phyloP scores from a whole-genome alignment of 2,329 filamentous ascomycete species.

The Scortechinia acanthostroma region DNA sequence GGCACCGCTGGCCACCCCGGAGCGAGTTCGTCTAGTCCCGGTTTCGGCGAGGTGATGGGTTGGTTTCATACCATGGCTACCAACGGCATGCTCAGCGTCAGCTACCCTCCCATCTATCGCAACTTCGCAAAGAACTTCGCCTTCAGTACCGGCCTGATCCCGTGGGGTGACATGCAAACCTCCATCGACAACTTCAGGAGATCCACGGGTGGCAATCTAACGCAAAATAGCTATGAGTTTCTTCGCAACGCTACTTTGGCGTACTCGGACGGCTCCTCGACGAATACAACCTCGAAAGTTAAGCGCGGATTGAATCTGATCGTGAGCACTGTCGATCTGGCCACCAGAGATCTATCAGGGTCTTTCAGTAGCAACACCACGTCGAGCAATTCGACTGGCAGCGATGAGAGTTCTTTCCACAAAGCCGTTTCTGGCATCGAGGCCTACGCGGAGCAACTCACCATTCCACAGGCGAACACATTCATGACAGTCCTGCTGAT shows the following conservation, averaged over 20 bases:
- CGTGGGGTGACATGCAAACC: slow-evolving; percentile 73
- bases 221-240: slow-evolving; percentile 67
- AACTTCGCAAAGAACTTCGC: slow-evolving; percentile 90
- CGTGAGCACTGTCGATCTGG: not conserved
- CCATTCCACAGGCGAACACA: slow-evolving; percentile 80
- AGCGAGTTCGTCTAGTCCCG: slow-evolving; percentile 59
- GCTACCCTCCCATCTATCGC: slow-evolving; percentile 79
- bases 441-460: slow-evolving; percentile 75
- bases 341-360: not conserved
- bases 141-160: slow-evolving; percentile 78
- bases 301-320: not conserved
- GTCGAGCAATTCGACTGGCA: slow-evolving; percentile 9
- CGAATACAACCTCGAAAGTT: slow-evolving; percentile 17
- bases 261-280: slow-evolving; percentile 52
- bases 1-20: slow-evolving; percentile 42
- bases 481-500: slow-evolving; percentile 93
- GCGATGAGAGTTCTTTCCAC: slow-evolving; percentile 20
- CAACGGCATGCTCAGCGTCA: slow-evolving; percentile 91
- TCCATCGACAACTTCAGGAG: slow-evolving; percentile 79
- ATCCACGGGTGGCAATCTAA: slow-evolving; percentile 79
- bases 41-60: slow-evolving; percentile 75
- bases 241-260: slow-evolving; percentile 72
- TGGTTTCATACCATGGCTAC: slow-evolving; percentile 92
- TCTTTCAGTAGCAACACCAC: slow-evolving; percentile 9
- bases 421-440: slow-evolving; percentile 67